These are phyloP conservation scores for Fusarium sp. DNA, from an alignment of 2,329 filamentous ascomycete species.

Conservation along the genomic window DNA sequence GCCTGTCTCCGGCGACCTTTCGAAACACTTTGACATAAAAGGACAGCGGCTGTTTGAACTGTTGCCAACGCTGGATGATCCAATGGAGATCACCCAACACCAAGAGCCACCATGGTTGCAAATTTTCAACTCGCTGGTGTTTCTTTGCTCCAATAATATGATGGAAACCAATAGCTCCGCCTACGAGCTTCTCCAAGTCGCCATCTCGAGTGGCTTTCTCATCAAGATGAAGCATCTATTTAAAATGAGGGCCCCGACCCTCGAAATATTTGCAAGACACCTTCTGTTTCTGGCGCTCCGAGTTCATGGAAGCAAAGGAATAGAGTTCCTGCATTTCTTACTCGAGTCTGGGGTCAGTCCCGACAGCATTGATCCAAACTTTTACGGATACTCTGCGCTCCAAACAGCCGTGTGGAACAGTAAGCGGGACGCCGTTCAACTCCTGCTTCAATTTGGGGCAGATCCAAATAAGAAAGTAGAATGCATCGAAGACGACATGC, in stretches of 20 bases:
- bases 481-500: fast-evolving
- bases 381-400: fast-evolving
- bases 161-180: fast-evolving
- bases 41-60: neutral
- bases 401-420: fast-evolving
- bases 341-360: neutral
- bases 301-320: fast-evolving
- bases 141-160: neutral
- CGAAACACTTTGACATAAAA: fast-evolving
- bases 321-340: fast-evolving
- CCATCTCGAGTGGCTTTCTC: neutral
- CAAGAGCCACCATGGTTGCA: neutral
- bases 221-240: neutral
- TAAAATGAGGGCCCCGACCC: fast-evolving
- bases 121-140: neutral
- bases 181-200: fast-evolving
- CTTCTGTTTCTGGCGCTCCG: neutral
- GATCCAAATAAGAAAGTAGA: fast-evolving
- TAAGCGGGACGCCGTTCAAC: fast-evolving
- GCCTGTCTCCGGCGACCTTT: fast-evolving
- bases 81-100: fast-evolving
- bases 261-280: neutral
- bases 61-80: fast-evolving
- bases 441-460: neutral
- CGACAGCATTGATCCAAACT: fast-evolving